Evolutionary conservation across 192 early-diverging fungal species (phyloP), one percentile per base, ranked within the genome.

Genomic region (Lobulomyces angularis): DNA sequence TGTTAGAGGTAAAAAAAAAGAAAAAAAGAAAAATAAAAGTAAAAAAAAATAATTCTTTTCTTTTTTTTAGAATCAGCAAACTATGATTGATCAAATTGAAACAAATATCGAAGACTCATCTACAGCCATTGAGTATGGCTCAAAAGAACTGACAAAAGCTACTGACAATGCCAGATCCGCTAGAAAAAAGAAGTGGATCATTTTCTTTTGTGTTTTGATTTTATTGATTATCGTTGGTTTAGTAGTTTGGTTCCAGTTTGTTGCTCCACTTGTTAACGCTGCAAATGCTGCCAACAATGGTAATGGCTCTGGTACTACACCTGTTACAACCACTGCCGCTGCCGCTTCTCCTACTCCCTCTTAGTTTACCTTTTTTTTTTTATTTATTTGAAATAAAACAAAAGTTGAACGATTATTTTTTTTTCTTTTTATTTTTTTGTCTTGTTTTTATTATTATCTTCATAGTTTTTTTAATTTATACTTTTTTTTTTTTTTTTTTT

Each of bases 1-100:
- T 81, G 29, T 45, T 81, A 18, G 73, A 76, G 20, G 61, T 64
- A 31, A 3, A n/a, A n/a, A n/a, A n/a, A n/a, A n/a, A n/a, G n/a
- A n/a, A n/a, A n/a, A n/a, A n/a, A n/a, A n/a, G n/a, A n/a, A n/a
- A n/a, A n/a, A n/a, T n/a, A n/a, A n/a, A n/a, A n/a, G n/a, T n/a
- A n/a, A n/a, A n/a, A n/a, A n/a, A n/a, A n/a, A n/a, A n/a, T n/a
- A n/a, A 43, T 30, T 12, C 8, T 20, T 2, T 3, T 18, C 2
- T 9, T 2, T 45, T 21, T 24, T 32, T 33, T 4, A 62, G 63
- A 44, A 50, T 27, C 64, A 71, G 42, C 64, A 66, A 40, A 59
- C 63, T 23, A 48, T 49, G 20, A 71, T 71, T 49, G 53, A 71
- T 31, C 59, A 50, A 17, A 55, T 71, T 24, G 69, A 71, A 35